Percentiles rank a stretch among this genome's conserved stretches.
Conservation (phyloP, 1,284 basidiomycete species). For the Thelephora terrestris region DNA sequence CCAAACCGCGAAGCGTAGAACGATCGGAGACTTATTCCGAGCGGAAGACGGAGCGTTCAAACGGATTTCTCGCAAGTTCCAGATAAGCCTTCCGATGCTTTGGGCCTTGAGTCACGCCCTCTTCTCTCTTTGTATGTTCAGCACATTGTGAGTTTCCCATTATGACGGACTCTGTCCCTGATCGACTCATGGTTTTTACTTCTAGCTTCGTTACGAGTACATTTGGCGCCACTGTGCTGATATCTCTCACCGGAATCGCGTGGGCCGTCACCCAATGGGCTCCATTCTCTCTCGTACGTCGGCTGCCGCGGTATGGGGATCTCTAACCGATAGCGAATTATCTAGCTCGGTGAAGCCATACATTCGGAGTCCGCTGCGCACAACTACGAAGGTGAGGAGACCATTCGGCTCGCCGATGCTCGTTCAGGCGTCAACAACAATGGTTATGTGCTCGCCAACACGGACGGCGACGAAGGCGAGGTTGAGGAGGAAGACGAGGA, state of each 20-base stretch:
- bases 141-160: constrained; percentile 52
- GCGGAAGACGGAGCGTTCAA: constrained; percentile 14
- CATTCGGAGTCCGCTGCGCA: constrained; percentile 37
- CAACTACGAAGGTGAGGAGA: constrained; percentile 27
- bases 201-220: constrained; percentile 56
- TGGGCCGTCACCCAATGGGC: constrained; percentile 79
- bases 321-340: neutral
- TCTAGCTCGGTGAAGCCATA: constrained; percentile 64
- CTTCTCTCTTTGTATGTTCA: constrained; percentile 60
- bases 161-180: neutral
- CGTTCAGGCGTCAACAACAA: constrained; percentile 18
- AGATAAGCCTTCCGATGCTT: constrained; percentile 52
- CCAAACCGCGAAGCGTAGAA: constrained; percentile 19
- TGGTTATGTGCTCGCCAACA: constrained; percentile 14
- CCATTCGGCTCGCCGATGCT: constrained; percentile 40
- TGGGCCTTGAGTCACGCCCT: constrained; percentile 72
- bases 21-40: constrained; percentile 13
- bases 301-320: neutral
- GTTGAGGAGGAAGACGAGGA: constrained; percentile 9
- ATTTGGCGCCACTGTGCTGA: constrained; percentile 49
- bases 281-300: constrained; percentile 61
- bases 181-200: constrained; percentile 1
- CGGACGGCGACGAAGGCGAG: constrained; percentile 7
- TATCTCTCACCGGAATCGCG: constrained; percentile 62
- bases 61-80: constrained; percentile 12